Evolutionary conservation across 305 asterid genomes (phyloP).

Genomic region (Fraxinus sp.): DNA sequence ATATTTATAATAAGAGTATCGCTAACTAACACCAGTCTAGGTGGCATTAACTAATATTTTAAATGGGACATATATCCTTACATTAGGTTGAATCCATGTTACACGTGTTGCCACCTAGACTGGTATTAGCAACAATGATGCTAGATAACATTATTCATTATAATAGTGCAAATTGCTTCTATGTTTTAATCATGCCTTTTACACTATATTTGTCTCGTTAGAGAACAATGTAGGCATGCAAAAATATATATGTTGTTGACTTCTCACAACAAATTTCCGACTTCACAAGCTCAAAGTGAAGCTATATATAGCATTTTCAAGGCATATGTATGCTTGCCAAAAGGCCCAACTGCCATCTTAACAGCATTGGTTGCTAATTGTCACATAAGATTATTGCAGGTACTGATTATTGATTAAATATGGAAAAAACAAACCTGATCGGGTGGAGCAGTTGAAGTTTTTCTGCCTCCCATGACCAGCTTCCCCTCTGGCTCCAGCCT

Average conservation of each 20-base stretch:
- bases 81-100: background rate
- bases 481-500: constrained; percentile 92
- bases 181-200: background rate
- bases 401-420: background rate
- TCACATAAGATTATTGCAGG: background rate
- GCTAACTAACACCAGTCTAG: background rate
- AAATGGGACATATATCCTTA: background rate
- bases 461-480: constrained; percentile 93
- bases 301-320: too few relatives aligned
- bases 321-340: background rate
- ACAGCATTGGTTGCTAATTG: background rate
- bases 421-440: constrained; percentile 58
- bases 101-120: background rate
- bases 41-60: background rate
- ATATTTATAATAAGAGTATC: background rate
- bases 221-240: background rate
- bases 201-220: background rate
- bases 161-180: background rate
- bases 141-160: background rate
- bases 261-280: background rate
- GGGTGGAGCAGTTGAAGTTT: constrained; percentile 47
- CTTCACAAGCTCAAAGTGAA: background rate
- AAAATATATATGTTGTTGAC: background rate
- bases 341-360: background rate
- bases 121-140: background rate